phyloP scores from a whole-genome alignment of 164 flowering plant genomes.

The Magnolia kwangsiensis region DNA sequence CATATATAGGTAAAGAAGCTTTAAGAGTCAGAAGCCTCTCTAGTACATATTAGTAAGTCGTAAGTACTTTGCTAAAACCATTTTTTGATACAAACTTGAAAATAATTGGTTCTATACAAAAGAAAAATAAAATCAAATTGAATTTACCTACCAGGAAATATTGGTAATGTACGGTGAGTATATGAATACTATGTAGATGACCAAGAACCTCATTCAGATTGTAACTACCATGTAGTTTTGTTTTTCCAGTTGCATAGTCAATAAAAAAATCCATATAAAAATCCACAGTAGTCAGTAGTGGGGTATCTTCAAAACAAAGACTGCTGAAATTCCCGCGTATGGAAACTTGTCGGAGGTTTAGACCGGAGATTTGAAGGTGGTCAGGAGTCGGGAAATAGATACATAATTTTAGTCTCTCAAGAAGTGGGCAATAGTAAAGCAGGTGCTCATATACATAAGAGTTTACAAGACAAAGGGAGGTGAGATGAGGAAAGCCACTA shows the following conservation, averaged over 20 bases:
- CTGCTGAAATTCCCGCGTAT: too few species aligned
- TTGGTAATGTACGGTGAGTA: neutral
- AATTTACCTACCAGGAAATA: neutral
- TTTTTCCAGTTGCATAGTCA: neutral
- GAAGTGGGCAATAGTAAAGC: neutral
- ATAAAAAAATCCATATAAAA: neutral
- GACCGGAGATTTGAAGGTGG: too few species aligned
- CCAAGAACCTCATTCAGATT: neutral
- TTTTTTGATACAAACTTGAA: too few species aligned
- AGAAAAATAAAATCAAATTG: neutral
- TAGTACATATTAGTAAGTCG: neutral
- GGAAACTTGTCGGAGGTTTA: too few species aligned
- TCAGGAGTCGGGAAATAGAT: neutral
- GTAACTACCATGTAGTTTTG: neutral
- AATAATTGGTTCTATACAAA: too few species aligned
- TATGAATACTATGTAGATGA: neutral
- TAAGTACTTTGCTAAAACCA: neutral
- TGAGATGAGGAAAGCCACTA: slow-evolving; percentile 42
- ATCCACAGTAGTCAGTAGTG: neutral
- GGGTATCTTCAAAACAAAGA: slow-evolving; percentile 11
- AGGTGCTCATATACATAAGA: too few species aligned
- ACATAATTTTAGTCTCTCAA: neutral
- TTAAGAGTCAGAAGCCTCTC: neutral
- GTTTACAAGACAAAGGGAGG: slow-evolving; percentile 46
- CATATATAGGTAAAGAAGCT: neutral